Percentiles rank a stretch among this genome's conserved stretches.
Conservation (phyloP, 2,329 filamentous ascomycete species). For the Fusarium citri region DNA sequence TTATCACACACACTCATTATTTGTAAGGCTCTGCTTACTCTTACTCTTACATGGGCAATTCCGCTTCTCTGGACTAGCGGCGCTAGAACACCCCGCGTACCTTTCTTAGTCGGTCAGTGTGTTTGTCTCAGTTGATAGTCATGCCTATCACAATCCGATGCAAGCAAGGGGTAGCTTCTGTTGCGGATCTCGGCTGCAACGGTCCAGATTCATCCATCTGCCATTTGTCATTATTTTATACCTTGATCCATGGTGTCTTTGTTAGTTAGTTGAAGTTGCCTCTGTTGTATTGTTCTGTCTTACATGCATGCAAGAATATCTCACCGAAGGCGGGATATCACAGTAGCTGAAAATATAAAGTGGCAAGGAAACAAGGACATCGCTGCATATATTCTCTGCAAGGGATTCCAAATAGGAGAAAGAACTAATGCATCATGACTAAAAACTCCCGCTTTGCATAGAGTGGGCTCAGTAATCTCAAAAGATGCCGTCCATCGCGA, state of each 20-base stretch:
- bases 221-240: not conserved
- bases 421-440: too few relatives aligned
- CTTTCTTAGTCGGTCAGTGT: conserved; percentile 15
- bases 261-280: not conserved
- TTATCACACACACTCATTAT: not conserved
- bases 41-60: not conserved
- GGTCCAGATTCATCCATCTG: not conserved
- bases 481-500: not conserved
- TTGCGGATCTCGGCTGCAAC: not conserved
- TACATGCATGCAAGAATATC: not conserved
- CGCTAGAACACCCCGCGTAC: conserved; percentile 14
- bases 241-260: not conserved
- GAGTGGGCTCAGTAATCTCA: conserved; percentile 1
- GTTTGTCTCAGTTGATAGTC: conserved; percentile 25
- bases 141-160: conserved; percentile 25
- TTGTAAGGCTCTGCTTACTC: not conserved
- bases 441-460: not conserved
- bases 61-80: not conserved
- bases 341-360: not conserved
- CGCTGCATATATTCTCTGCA: conserved; percentile 2
- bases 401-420: conserved; percentile 12
- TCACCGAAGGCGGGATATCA: conserved; percentile 4
- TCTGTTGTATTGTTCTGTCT: not conserved
- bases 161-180: conserved; percentile 24
- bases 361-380: not conserved